Base-by-base conservation (phyloP, 31 red algal species). In the Porphyra umbilicalis region DNA sequence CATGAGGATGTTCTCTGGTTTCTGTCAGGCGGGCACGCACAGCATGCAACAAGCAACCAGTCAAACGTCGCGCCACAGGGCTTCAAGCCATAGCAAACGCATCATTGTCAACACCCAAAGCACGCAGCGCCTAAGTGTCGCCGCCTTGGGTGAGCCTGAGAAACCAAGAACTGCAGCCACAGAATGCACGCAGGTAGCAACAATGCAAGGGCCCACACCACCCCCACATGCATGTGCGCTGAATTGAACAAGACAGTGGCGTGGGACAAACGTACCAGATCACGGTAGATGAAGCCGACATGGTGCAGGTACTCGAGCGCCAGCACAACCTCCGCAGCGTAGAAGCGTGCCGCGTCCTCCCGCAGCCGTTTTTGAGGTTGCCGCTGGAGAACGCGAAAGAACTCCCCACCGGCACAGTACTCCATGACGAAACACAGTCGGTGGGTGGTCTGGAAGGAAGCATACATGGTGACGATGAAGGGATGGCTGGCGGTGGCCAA, bases 1-100 rank as follows among this genome's bases (percentile, higher is more conserved):
- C 89, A 98, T 95, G 38, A 98, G 92, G 77, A 98, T 98, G 89
- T 98, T 98, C 76, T 98, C 96, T 6, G 96, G 96, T 86, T 98
- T 98, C 78, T 71, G 57, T 71, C 20, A 29, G 3, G 57, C 25
- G n/a, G n/a, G n/a, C n/a, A n/a, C n/a, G n/a, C n/a, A n/a, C n/a
- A n/a, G n/a, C n/a, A n/a, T n/a, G n/a, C n/a, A n/a, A n/a, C n/a
- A n/a, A n/a, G n/a, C n/a, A n/a, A n/a, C n/a, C n/a, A n/a, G n/a
- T 6, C 38, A 71, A 71, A 13, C 57, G 25, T 71, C 38, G 38
- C 38, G 38, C 38, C n/a, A n/a, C n/a, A n/a, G n/a, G n/a, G n/a
- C n/a, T n/a, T n/a, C n/a, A n/a, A n/a, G n/a, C n/a, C n/a, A n/a
- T n/a, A n/a, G n/a, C n/a, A n/a, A n/a, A n/a, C n/a, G n/a, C n/a